These are phyloP conservation scores for Vishniacozyma victoriae DNA, from an alignment of 768 basidiomycete genomes.

Conservation along the genomic window DNA sequence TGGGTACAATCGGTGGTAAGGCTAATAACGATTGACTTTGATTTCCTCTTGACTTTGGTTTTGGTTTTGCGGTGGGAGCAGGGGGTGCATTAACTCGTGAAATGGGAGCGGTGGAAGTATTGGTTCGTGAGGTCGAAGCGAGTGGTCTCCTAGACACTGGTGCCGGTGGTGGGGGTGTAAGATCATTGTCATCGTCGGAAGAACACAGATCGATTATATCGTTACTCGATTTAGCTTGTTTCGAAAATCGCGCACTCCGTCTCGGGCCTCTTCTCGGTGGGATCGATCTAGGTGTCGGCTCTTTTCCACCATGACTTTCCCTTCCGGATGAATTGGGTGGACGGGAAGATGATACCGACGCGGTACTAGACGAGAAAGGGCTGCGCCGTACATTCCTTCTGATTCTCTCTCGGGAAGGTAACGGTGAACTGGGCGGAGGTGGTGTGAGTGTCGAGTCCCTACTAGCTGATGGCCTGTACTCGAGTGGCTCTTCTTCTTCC, in stretches of 20 bases:
- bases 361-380: slow-evolving; percentile 4
- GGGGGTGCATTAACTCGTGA: no score
- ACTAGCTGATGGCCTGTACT: background rate
- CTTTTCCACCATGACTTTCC: no score
- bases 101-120: no score
- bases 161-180: no score
- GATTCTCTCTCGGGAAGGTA: background rate
- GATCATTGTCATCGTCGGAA: slow-evolving; percentile 2
- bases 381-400: slow-evolving; percentile 2
- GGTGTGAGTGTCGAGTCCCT: background rate
- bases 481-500: slow-evolving; percentile 13
- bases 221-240: slow-evolving; percentile 1
- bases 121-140: no score
- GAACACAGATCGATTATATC: slow-evolving; percentile 12
- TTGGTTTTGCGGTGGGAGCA: no score
- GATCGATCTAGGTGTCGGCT: slow-evolving; percentile 8
- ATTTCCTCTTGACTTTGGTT: no score
- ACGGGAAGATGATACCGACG: slow-evolving; percentile 4
- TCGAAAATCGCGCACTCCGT: background rate
- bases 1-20: no score
- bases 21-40: no score
- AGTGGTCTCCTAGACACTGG: no score
- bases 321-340: background rate
- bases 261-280: background rate
- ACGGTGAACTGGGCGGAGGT: background rate